These are phyloP conservation scores for Pseudogymnoascus sp. DNA, from an alignment of 2,329 filamentous ascomycete species.

Conservation along the genomic window DNA sequence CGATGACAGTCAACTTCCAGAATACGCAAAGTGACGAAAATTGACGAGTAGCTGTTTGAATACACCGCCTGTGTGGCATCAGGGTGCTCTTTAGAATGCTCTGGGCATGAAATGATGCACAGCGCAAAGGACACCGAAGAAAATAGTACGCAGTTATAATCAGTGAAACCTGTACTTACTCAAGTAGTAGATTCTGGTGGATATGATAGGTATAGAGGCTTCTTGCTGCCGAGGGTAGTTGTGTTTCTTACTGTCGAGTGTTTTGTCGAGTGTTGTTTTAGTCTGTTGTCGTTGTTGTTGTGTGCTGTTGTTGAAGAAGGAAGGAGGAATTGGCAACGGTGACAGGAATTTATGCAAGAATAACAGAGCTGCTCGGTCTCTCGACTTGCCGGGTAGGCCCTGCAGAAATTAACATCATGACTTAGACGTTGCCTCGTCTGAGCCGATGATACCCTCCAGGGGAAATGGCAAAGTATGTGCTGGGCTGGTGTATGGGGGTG, in stretches of 20 bases:
- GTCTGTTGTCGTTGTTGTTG: background rate
- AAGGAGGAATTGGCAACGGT: background rate
- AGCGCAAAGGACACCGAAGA: background rate
- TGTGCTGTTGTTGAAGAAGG: background rate
- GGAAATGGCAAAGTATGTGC: background rate
- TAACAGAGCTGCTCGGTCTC: background rate
- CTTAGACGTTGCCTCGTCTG: background rate
- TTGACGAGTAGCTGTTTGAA: background rate
- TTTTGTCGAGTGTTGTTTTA: background rate
- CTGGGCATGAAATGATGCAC: background rate
- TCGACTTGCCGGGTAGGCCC: background rate
- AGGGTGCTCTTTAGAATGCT: background rate
- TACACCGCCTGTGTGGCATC: background rate
- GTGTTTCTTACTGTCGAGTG: background rate
- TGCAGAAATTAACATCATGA: background rate
- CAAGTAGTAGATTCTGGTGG: background rate
- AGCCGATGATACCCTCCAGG: background rate
- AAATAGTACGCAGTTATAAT: background rate
- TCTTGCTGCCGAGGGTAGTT: background rate
- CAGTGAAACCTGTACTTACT: background rate
- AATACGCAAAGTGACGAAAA: background rate
- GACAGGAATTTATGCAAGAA: conserved; percentile 1
- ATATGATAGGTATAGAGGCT: background rate
- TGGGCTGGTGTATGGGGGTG: background rate
- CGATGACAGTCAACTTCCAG: background rate